Evolutionary conservation across 768 basidiomycete genomes (phyloP), one percentile per base, ranked within the genome.

Genomic region (Leccinum truebloodii): DNA sequence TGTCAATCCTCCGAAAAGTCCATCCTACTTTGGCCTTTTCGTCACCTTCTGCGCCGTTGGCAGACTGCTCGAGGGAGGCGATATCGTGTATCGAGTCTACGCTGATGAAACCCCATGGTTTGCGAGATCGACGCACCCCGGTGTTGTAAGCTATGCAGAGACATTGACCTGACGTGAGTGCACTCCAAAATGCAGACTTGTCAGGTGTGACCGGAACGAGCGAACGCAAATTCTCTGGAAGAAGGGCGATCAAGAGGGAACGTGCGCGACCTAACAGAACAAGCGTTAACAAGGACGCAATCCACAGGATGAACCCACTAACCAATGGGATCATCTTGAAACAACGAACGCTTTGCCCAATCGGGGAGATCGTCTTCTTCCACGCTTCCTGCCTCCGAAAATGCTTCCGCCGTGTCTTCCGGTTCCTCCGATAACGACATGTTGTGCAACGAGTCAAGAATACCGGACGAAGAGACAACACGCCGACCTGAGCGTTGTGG

Each of bases 21-120:
- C 91, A 93, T 0, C 87, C 85, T 60, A 79, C 82, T 74, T 80
- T 84, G 6, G 71, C 71, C 51, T 77, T 78, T 60, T 82, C 81
- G 48, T 79, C 77, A 4, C 69, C 77, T 26, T 65, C 68, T 0
- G 64, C 67, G 22, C 70, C 73, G 13, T 75, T 71, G 7, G 77
- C 77, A 0, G 80, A 79, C 57, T 75, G 76, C 69, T 92, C 90
- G 16, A 92, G 81, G 3, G 82, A 78, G 20, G 86, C 72, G 51
- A 95, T 86, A 67, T 93, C 91, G 67, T 95, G 94, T 18, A 96
- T 85, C 2, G 86, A 83, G 59, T 89, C 86, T 49, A 80, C 75
- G 61, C 82, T 89, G 59, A 95, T 88, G 73, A 88, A 95, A 0
- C 94, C 94, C 92, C 93, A 96, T 0, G 92, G 91, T 64, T 89